Conservation (phyloP, 768 basidiomycete species). For the Cystofilobasidium ferigula region DNA sequence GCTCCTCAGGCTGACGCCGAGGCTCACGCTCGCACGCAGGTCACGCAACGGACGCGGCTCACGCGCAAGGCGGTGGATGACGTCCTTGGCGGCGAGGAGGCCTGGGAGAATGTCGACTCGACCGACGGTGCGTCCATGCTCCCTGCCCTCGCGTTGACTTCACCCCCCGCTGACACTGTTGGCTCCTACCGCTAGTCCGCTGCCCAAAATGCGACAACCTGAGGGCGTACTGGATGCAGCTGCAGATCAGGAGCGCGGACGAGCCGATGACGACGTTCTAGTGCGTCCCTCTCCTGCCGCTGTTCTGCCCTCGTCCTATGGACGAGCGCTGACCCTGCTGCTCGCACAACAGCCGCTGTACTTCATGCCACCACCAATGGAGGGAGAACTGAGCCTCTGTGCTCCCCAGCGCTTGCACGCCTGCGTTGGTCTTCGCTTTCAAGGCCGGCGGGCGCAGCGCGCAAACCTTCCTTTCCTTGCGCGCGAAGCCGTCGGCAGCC, state of each 20-base stretch:
- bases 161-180: not conserved
- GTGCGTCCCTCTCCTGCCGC: constrained; percentile 30
- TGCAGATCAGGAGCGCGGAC: constrained; percentile 52
- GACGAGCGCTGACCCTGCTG: not conserved
- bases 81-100: constrained; percentile 84
- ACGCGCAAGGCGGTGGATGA: constrained; percentile 90
- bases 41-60: constrained; percentile 77
- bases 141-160: not conserved
- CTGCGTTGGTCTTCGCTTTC: too few species aligned
- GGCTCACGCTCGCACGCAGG: constrained; percentile 45
- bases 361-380: constrained; percentile 15
- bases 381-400: constrained; percentile 6
- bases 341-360: constrained; percentile 6
- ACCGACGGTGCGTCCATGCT: constrained; percentile 39
- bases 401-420: too few species aligned
- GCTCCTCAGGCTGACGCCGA: not conserved
- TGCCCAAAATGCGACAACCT: constrained; percentile 72
- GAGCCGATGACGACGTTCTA: constrained; percentile 41
- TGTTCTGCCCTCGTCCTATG: not conserved
- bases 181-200: constrained; percentile 37
- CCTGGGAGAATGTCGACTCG: constrained; percentile 87
- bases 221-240: constrained; percentile 84
- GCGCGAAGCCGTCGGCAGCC: too few species aligned
- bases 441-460: too few species aligned
- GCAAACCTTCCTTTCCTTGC: too few species aligned